Conservation (phyloP, 2,329 filamentous ascomycete species). For the Scleromitrula shiraiana region DNA sequence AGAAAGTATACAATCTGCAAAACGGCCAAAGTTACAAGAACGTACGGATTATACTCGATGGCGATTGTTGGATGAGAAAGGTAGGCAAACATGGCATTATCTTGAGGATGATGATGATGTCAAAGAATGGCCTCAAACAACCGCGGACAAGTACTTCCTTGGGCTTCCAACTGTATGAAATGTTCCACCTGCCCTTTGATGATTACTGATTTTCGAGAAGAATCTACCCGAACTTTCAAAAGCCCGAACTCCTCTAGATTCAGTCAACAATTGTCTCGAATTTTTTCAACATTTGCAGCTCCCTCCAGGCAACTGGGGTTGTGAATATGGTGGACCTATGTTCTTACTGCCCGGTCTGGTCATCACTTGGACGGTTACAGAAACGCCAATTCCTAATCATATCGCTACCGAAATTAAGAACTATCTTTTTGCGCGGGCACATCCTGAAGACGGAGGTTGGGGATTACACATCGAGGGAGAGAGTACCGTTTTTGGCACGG, state of each 20-base stretch:
- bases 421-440: constrained; percentile 72
- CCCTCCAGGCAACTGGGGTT: constrained; percentile 86
- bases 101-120: constrained; percentile 62
- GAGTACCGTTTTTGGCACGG: constrained; percentile 83
- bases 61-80: constrained; percentile 75
- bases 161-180: constrained; percentile 64
- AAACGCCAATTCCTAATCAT: constrained; percentile 73
- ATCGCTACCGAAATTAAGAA: constrained; percentile 84
- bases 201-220: constrained; percentile 38
- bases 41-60: constrained; percentile 76
- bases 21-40: constrained; percentile 40
- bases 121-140: constrained; percentile 74
- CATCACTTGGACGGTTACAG: constrained; percentile 80
- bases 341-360: constrained; percentile 84
- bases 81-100: constrained; percentile 92
- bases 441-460: constrained; percentile 92
- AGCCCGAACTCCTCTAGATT: constrained; percentile 64
- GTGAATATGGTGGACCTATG: constrained; percentile 96
- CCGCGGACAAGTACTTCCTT: constrained; percentile 83
- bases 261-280: constrained; percentile 72
- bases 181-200: constrained; percentile 4
- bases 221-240: constrained; percentile 63
- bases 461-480: constrained; percentile 91
- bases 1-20: constrained; percentile 22
- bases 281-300: constrained; percentile 91